These are phyloP conservation scores for Candolleomyces efflorescens DNA, from an alignment of 768 basidiomycete genomes.

Conservation along the genomic window DNA sequence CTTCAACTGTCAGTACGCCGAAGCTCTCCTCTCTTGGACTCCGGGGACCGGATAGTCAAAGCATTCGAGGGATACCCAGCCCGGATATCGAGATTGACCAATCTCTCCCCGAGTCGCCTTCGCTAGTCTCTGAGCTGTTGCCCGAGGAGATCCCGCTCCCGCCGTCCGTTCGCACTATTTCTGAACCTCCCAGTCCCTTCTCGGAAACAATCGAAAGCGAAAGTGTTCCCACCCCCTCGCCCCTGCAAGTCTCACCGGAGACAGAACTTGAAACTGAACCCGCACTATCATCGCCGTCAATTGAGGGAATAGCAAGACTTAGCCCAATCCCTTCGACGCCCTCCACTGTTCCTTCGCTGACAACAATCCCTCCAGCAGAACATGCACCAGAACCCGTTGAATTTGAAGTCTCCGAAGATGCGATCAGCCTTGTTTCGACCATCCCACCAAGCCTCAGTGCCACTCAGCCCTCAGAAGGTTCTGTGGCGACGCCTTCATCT, in stretches of 20 bases:
- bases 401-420: neutral
- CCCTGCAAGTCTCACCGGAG: neutral
- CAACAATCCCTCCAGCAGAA: slow-evolving; percentile 11
- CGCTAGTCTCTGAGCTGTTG: slow-evolving; percentile 20
- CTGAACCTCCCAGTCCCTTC: slow-evolving; percentile 13
- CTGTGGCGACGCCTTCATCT: slow-evolving; percentile 13
- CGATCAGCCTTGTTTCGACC: slow-evolving; percentile 21
- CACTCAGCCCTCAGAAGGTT: neutral
- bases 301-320: neutral
- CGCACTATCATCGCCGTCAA: neutral
- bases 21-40: slow-evolving; percentile 27
- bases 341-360: slow-evolving; percentile 12
- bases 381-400: neutral
- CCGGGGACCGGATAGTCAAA: slow-evolving; percentile 5
- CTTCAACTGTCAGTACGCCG: slow-evolving; percentile 30
- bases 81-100: slow-evolving; percentile 13
- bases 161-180: slow-evolving; percentile 12
- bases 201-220: slow-evolving; percentile 8
- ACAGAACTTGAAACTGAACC: neutral
- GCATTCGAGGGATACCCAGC: slow-evolving; percentile 21
- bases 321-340: slow-evolving; percentile 8
- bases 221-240: slow-evolving; percentile 3
- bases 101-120: slow-evolving; percentile 28
- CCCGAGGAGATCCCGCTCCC: slow-evolving; percentile 25
- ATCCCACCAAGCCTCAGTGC: slow-evolving; percentile 18